Conservation (phyloP, 768 basidiomycete genomes). For the Mycena vitilis region DNA sequence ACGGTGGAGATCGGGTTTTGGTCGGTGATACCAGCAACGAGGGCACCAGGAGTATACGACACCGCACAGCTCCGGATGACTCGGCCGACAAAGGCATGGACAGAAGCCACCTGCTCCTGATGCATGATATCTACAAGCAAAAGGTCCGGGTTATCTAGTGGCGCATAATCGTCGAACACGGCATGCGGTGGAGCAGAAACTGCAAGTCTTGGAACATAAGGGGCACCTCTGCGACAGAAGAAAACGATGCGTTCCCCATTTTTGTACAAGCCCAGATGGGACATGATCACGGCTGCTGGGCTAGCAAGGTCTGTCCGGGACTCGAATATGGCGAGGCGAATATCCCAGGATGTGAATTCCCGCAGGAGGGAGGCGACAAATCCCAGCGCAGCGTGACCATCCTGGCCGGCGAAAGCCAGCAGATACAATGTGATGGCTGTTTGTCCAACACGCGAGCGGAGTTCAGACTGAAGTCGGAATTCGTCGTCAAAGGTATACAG, state of each 20-base stretch:
- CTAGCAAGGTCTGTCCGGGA: not conserved
- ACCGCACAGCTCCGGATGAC: too few relatives aligned
- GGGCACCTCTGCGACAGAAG: not conserved
- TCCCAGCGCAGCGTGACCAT: constrained; percentile 13
- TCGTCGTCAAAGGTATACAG: constrained; percentile 4
- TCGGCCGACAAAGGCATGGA: too few relatives aligned
- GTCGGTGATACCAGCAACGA: too few relatives aligned
- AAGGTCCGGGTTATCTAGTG: too few relatives aligned
- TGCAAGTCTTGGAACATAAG: not conserved
- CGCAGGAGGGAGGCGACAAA: not conserved
- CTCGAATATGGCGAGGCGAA: constrained; percentile 14
- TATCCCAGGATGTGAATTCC: not conserved
- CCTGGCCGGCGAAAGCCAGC: not conserved
- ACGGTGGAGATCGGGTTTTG: too few relatives aligned
- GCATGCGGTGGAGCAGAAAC: not conserved
- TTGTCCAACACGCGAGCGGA: not conserved
- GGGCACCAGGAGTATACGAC: too few relatives aligned
- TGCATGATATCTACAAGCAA: too few relatives aligned
- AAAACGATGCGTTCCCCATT: not conserved
- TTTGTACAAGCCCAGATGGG: not conserved
- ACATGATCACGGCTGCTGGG: not conserved
- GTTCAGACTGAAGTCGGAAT: not conserved
- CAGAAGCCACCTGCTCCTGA: too few relatives aligned
- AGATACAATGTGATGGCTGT: not conserved
- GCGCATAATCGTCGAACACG: too few relatives aligned